A percentile compares a stretch with the other conserved stretches of the same genome.
Evolutionary conservation across 2,329 filamentous ascomycete species (phyloP).

Genomic region (Ophiosphaerella korrae): DNA sequence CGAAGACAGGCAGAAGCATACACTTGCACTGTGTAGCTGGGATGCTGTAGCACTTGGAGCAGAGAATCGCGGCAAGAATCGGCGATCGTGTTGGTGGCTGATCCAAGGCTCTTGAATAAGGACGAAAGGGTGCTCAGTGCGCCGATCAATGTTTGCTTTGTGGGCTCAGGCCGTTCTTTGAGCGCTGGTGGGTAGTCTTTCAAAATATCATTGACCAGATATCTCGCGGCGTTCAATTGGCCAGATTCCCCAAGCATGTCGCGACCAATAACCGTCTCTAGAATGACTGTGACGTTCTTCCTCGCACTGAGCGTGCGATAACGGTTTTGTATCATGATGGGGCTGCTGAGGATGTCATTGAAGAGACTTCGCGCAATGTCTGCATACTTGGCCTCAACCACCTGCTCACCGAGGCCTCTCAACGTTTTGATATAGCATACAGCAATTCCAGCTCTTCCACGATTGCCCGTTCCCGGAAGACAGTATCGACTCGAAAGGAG

Average conservation of each 20-base stretch:
- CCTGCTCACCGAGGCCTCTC: constrained; percentile 75
- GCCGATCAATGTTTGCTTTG: constrained; percentile 81
- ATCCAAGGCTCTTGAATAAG: constrained; percentile 78
- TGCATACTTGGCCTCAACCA: constrained; percentile 82
- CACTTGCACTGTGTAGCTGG: constrained; percentile 94
- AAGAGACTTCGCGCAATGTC: constrained; percentile 82
- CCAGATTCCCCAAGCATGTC: constrained; percentile 87
- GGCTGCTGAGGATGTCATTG: constrained; percentile 76
- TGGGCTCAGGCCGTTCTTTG: constrained; percentile 85
- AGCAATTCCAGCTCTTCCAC: constrained; percentile 78
- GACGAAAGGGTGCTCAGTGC: constrained; percentile 79
- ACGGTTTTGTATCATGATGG: constrained; percentile 78
- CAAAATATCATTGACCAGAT: constrained; percentile 82
- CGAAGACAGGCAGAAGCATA: constrained; percentile 86
- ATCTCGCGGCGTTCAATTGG: constrained; percentile 79
- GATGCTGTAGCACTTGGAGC: constrained; percentile 88
- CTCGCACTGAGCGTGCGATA: constrained; percentile 86
- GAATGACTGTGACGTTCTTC: constrained; percentile 79
- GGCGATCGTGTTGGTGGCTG: constrained; percentile 77
- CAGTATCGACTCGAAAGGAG: constrained; percentile 82
- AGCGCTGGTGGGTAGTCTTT: constrained; percentile 93
- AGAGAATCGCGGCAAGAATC: constrained; percentile 86
- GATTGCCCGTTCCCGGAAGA: constrained; percentile 77
- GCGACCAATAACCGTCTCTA: constrained; percentile 82
- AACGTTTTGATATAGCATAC: constrained; percentile 86